A percentile compares a stretch with the other conserved stretches of the same genome.
phyloP scores from a whole-genome alignment of 1,284 basidiomycete genomes.

The Apiotrichum sp. region DNA sequence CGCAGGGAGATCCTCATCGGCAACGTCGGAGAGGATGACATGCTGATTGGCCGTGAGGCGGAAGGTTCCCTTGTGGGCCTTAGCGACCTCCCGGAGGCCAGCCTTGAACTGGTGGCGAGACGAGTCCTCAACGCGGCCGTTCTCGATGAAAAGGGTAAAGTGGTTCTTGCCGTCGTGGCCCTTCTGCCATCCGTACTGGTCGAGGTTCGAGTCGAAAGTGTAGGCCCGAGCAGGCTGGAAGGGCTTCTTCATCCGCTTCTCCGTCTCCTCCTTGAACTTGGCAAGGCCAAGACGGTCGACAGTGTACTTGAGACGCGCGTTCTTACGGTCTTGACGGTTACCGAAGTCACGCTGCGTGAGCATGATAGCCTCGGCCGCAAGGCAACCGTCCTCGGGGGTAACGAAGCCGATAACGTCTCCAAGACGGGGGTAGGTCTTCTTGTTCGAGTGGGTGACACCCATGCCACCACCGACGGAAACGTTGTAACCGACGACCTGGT shows the following conservation, averaged over 20 bases:
- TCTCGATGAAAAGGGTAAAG: conserved; percentile 94
- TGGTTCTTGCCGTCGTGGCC: conserved; percentile 86
- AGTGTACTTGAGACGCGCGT: conserved; percentile 93
- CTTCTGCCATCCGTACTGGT: conserved; percentile 87
- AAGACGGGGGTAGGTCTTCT: conserved; percentile 94
- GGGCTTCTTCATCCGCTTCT: conserved; percentile 76
- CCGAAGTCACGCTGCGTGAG: conserved; percentile 92
- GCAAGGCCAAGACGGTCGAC: conserved; percentile 89
- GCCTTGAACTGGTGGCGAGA: conserved; percentile 87
- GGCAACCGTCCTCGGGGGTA: conserved; percentile 74
- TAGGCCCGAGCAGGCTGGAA: conserved; percentile 69
- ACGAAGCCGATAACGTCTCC: conserved; percentile 90
- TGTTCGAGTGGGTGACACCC: conserved; percentile 98
- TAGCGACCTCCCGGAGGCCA: conserved; percentile 84
- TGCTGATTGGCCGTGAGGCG: conserved; percentile 94
- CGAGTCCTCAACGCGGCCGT: conserved; percentile 92
- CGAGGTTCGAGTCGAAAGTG: conserved; percentile 83
- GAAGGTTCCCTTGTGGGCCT: conserved; percentile 89
- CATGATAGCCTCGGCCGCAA: conserved; percentile 89
- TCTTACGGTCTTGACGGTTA: conserved; percentile 74
- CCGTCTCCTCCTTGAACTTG: conserved; percentile 81
- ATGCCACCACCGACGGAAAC: conserved; percentile 91
- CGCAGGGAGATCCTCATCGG: conserved; percentile 61
- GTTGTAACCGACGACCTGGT: conserved; percentile 78
- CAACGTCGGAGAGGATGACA: conserved; percentile 78